Conservation (phyloP, 2,329 filamentous ascomycete species). For the Sphaerulina musiva region DNA sequence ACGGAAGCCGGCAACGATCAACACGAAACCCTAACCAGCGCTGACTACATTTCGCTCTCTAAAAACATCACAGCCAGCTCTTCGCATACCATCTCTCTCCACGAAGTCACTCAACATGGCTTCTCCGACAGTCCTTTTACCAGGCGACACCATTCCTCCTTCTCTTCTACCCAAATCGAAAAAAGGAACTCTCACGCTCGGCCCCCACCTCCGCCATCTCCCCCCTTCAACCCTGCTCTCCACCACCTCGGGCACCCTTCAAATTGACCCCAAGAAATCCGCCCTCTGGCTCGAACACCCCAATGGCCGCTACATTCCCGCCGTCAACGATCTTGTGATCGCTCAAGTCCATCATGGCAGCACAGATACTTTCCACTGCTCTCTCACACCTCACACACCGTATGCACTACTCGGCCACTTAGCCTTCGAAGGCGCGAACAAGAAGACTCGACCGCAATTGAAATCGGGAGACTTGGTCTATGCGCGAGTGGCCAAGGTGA, state of each 20-base stretch:
- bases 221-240: slow-evolving; percentile 67
- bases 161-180: slow-evolving; percentile 61
- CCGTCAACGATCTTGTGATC: slow-evolving; percentile 78
- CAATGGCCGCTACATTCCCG: slow-evolving; percentile 71
- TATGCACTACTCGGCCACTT: slow-evolving; percentile 72
- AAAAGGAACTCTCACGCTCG: slow-evolving; percentile 63
- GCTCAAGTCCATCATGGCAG: slow-evolving; percentile 72
- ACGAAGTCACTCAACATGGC: slow-evolving; percentile 9
- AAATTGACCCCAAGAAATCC: slow-evolving; percentile 65
- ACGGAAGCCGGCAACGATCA: too few relatives aligned
- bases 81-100: too few relatives aligned
- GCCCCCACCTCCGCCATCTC: slow-evolving; percentile 75
- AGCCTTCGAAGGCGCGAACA: slow-evolving; percentile 86
- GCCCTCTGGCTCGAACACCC: slow-evolving; percentile 66
- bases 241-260: slow-evolving; percentile 60
- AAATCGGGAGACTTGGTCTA: slow-evolving; percentile 74
- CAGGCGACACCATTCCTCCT: slow-evolving; percentile 67
- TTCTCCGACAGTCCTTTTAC: slow-evolving; percentile 61
- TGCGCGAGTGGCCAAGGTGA: slow-evolving; percentile 70
- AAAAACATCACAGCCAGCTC: too few relatives aligned
- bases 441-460: slow-evolving; percentile 82
- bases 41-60: too few relatives aligned
- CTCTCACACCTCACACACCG: slow-evolving; percentile 58
- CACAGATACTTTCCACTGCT: slow-evolving; percentile 72
- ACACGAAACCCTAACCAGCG: too few relatives aligned